These are phyloP conservation scores for Hyaloperonospora brassicae DNA, from an alignment of 352 stramenopile species.

Conservation along the genomic window DNA sequence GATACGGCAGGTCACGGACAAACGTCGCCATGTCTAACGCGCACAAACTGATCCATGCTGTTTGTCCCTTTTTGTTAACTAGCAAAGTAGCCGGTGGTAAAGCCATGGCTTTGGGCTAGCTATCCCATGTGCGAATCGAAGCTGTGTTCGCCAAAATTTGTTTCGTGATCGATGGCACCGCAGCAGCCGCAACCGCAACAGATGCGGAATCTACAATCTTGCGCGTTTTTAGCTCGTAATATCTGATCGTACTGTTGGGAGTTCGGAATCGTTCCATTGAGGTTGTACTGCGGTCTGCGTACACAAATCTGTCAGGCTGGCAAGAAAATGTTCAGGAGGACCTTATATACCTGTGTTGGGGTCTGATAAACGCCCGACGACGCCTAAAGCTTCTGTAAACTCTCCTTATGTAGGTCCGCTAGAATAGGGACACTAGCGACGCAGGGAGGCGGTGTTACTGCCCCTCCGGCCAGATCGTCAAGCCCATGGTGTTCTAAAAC, in stretches of 20 bases:
- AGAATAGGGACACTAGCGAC: background rate
- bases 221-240: background rate
- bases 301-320: no score
- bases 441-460: background rate
- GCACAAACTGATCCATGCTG: background rate
- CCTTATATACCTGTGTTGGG: no score
- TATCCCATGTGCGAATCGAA: background rate
- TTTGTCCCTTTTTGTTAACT: background rate
- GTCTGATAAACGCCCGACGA: no score
- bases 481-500: background rate
- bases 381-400: background rate
- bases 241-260: background rate
- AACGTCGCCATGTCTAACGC: background rate
- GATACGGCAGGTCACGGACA: background rate
- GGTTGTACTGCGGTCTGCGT: background rate
- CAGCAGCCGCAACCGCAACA: background rate
- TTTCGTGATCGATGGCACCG: background rate
- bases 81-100: background rate
- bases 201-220: background rate
- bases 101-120: background rate
- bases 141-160: no score
- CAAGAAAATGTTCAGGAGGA: no score
- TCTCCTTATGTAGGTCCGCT: background rate
- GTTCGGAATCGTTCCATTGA: background rate
- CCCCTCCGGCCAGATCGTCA: background rate